Evolutionary conservation across 2,329 filamentous ascomycete species (phyloP).

Genomic region (Lasiodiplodia sp.): DNA sequence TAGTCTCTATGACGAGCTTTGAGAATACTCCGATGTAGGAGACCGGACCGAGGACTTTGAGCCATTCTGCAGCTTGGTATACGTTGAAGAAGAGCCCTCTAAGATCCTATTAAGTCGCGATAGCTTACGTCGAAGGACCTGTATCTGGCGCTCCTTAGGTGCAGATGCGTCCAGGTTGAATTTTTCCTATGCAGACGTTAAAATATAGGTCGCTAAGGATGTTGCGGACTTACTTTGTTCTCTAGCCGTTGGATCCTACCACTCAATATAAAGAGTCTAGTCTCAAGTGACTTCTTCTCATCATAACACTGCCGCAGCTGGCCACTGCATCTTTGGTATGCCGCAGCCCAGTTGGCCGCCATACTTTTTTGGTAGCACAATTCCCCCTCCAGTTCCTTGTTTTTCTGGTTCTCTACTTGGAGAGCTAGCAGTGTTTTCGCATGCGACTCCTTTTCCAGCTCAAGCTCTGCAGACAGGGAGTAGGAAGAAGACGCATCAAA

Average conservation of each 20-base stretch:
- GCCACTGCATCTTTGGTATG: neutral
- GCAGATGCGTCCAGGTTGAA: no score
- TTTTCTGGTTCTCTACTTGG: neutral
- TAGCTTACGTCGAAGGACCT: no score
- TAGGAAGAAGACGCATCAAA: conserved; percentile 1
- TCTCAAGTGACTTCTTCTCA: neutral
- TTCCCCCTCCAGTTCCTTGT: neutral
- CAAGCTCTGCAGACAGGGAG: neutral
- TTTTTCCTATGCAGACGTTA: no score
- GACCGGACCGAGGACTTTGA: no score
- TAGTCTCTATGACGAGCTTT: no score
- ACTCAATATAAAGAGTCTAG: neutral
- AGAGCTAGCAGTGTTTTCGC: neutral
- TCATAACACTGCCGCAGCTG: neutral
- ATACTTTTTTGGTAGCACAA: neutral
- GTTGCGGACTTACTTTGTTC: neutral
- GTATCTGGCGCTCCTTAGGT: no score
- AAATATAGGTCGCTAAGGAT: no score
- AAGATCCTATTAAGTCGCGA: no score
- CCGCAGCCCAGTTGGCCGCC: neutral
- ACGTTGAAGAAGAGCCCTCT: no score
- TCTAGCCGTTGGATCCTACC: neutral
- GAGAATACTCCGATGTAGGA: no score
- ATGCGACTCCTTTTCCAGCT: neutral
- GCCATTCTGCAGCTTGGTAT: no score